Base-by-base conservation (phyloP, 1,139 yeast genomes). In the Debaryomyces singareniensis region DNA sequence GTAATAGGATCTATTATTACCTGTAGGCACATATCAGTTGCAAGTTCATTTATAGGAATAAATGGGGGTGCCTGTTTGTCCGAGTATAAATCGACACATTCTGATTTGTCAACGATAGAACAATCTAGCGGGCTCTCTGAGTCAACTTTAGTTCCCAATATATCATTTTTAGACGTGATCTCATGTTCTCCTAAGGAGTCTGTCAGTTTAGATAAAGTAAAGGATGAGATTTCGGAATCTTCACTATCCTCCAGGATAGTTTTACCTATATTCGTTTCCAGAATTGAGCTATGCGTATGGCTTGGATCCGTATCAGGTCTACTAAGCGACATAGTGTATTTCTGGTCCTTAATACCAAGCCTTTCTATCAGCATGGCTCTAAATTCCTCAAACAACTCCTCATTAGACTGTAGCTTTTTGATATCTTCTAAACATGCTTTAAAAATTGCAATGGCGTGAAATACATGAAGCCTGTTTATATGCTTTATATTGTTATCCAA, bases 371-470 rank as follows among this genome's bases (percentile, higher is more conserved):
- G 60, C 26, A 45, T 40, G 3, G 29, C 31, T 33, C 70, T 46
- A 36, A 57, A 61, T 27, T 44, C 34, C 4, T 37, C 35, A 25
- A 53, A 53, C 21, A 51, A 37, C 10, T 47, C 53, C 1, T 55
- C 55, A 12, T 51, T 32, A 11, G 36, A 29, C 31, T 59, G 65
- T 14, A 67, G 43, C 27, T 40, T 47, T 15, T 64, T 61, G 15
- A 65, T 55, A 33, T 56, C 60, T 25, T 56, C 49, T 22, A 65
- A 46, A 5, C 62, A 48, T 27, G 49, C 44, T 24, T 51, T 40
- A 13, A 65, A 47, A 2, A 67, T 47, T 7, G 51, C 44, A 4
- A 66, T 47, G 13, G 70, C 65, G 35, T 67, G 70, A 37, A 45
- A 57, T 5, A 53, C 40, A 39, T 63, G 66, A 15, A 67, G 47